Evolutionary conservation across 768 basidiomycete species (phyloP).

Genomic region (Kwoniella dendrophila): DNA sequence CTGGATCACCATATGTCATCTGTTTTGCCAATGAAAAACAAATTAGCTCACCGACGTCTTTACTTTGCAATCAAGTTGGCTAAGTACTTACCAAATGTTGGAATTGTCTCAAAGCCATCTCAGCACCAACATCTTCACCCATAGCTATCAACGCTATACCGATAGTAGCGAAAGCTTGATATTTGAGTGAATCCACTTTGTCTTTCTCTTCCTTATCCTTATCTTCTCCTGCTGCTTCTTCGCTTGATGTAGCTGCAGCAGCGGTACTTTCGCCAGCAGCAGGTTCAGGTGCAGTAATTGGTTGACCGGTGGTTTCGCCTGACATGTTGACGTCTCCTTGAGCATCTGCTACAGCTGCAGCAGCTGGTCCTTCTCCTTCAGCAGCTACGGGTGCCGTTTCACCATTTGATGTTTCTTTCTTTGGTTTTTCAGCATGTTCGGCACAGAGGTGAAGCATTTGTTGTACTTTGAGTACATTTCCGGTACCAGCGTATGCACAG

Average conservation of each 20-base stretch:
- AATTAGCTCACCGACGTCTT: constrained; percentile 36
- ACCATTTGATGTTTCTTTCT: constrained; percentile 34
- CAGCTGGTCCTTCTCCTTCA: constrained; percentile 23
- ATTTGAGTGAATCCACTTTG: constrained; percentile 64
- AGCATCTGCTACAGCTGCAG: constrained; percentile 34
- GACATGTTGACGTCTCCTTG: constrained; percentile 39
- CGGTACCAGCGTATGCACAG: constrained; percentile 91
- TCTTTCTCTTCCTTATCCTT: constrained; percentile 54
- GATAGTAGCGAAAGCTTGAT: constrained; percentile 88
- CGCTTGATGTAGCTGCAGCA: constrained; percentile 17
- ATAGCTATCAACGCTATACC: constrained; percentile 93
- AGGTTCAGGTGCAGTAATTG: constrained; percentile 22
- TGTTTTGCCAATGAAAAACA: constrained; percentile 50
- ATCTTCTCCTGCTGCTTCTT: constrained; percentile 44
- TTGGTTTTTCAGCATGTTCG: constrained; percentile 71
- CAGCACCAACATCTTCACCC: constrained; percentile 96
- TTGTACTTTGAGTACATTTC: constrained; percentile 92
- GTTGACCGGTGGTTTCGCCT: constrained; percentile 14
- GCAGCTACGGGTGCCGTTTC: constrained; percentile 29
- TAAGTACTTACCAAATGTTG: constrained; percentile 82
- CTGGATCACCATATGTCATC: constrained; percentile 98
- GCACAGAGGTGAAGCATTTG: constrained; percentile 89
- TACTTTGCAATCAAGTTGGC: background rate
- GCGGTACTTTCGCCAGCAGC: constrained; percentile 1
- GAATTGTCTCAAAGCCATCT: constrained; percentile 97